Conservation (phyloP, 306 rosid genomes). For the Parietaria judaica region DNA sequence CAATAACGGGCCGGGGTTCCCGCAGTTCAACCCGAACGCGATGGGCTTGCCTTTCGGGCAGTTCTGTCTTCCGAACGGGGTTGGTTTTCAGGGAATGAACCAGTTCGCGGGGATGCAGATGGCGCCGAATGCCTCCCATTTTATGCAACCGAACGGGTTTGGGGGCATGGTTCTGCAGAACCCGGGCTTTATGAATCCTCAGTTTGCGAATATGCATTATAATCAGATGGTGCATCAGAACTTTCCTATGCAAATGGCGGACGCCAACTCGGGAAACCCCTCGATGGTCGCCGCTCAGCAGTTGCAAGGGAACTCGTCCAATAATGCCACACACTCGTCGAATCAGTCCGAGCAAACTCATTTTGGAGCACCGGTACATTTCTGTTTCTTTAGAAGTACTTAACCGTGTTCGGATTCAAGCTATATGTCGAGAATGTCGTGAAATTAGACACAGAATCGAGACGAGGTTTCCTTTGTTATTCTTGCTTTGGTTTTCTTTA, state of each 20-base stretch:
- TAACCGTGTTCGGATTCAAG: not conserved
- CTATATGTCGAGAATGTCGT: too few relatives aligned
- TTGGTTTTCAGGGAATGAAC: constrained; percentile 50
- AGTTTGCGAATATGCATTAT: constrained; percentile 32
- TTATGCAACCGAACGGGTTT: constrained; percentile 27
- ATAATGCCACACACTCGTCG: constrained; percentile 17
- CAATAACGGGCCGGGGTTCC: constrained; percentile 18
- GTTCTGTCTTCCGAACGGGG: constrained; percentile 40
- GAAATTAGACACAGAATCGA: too few relatives aligned
- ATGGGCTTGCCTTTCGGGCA: constrained; percentile 57
- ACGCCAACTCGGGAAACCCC: constrained; percentile 32
- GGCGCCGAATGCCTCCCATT: constrained; percentile 45
- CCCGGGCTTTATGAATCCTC: constrained; percentile 31
- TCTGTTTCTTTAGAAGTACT: not conserved
- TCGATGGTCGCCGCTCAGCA: constrained; percentile 33
- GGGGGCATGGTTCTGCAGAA: constrained; percentile 40
- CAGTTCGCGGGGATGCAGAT: constrained; percentile 53
- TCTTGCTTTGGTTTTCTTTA: not conserved
- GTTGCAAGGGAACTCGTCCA: constrained; percentile 34
- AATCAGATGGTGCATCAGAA: constrained; percentile 42
- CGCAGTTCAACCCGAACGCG: constrained; percentile 42
- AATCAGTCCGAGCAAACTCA: constrained; percentile 26
- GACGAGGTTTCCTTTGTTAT: not conserved
- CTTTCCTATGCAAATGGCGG: constrained; percentile 24
- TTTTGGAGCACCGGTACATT: constrained; percentile 48